Conservation (phyloP, 2,329 filamentous ascomycete genomes). For the Aspergillus terreus region DNA sequence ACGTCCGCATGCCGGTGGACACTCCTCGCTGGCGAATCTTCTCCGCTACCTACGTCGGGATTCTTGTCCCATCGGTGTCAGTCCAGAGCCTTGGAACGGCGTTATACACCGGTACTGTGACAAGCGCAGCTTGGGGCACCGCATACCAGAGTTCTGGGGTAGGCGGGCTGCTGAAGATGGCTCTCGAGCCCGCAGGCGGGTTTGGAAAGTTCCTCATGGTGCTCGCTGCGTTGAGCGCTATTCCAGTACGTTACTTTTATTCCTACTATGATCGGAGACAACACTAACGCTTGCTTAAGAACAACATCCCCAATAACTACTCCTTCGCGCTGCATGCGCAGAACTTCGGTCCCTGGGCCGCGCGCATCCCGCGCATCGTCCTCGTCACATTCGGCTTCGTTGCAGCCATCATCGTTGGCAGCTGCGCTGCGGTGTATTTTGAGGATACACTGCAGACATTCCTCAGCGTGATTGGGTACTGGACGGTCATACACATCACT, state of each 20-base stretch:
- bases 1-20: conserved; percentile 35
- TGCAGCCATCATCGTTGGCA: conserved; percentile 30
- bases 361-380: conserved; percentile 28
- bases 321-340: conserved; percentile 35
- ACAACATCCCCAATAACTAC: conserved; percentile 38
- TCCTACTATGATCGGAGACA: too few relatives aligned
- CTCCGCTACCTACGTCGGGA: conserved; percentile 15
- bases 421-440: conserved; percentile 31
- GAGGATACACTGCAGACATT: conserved; percentile 42
- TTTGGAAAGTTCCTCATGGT: conserved; percentile 35
- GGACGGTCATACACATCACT: conserved; percentile 41
- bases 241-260: conserved; percentile 15
- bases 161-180: conserved; percentile 30
- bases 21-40: conserved; percentile 33
- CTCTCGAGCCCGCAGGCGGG: conserved; percentile 28
- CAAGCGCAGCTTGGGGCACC: conserved; percentile 22
- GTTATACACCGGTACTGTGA: conserved; percentile 28
- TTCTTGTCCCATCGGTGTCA: conserved; percentile 27
- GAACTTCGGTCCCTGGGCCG: conserved; percentile 32
- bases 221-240: conserved; percentile 29
- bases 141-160: conserved; percentile 25
- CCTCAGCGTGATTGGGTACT: conserved; percentile 48
- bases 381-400: conserved; percentile 33
- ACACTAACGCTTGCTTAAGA: conserved; percentile 15
- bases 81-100: conserved; percentile 33